Conservation (phyloP, 2,329 filamentous ascomycete genomes). For the Blastomyces parvus region DNA sequence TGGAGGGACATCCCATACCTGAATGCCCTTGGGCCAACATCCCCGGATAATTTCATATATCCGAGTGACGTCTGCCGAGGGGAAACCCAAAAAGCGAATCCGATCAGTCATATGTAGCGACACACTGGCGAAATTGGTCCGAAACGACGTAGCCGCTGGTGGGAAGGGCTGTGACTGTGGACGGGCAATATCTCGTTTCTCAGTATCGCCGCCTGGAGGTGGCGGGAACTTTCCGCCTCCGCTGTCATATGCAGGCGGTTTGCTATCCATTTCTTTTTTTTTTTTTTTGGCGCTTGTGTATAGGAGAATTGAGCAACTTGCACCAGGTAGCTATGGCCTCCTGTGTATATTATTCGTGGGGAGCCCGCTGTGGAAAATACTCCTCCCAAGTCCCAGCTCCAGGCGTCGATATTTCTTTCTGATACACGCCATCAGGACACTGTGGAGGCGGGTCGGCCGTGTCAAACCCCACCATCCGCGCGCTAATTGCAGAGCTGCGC, state of each 20-base stretch:
- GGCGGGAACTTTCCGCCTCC: background rate
- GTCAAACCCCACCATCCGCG: background rate
- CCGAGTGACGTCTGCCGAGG: constrained; percentile 18
- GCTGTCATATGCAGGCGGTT: background rate
- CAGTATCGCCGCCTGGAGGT: no score
- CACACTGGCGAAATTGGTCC: constrained; percentile 22
- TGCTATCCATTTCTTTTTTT: background rate
- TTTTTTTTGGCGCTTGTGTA: no score
- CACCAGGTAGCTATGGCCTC: background rate
- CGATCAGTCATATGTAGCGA: constrained; percentile 25
- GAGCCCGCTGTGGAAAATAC: background rate
- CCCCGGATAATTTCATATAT: background rate
- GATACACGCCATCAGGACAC: background rate
- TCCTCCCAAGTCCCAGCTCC: background rate
- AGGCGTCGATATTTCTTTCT: background rate
- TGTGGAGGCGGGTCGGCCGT: background rate
- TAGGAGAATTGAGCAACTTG: background rate
- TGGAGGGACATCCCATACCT: background rate
- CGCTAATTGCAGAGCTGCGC: no score
- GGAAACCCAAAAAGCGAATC: constrained; percentile 32
- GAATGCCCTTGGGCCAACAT: constrained; percentile 6
- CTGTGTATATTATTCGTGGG: background rate
- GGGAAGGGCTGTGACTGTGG: background rate
- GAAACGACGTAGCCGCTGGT: background rate
- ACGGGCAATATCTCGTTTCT: background rate